Base-by-base conservation (phyloP, 2,329 filamentous ascomycete genomes). In the Amphichorda felina region DNA sequence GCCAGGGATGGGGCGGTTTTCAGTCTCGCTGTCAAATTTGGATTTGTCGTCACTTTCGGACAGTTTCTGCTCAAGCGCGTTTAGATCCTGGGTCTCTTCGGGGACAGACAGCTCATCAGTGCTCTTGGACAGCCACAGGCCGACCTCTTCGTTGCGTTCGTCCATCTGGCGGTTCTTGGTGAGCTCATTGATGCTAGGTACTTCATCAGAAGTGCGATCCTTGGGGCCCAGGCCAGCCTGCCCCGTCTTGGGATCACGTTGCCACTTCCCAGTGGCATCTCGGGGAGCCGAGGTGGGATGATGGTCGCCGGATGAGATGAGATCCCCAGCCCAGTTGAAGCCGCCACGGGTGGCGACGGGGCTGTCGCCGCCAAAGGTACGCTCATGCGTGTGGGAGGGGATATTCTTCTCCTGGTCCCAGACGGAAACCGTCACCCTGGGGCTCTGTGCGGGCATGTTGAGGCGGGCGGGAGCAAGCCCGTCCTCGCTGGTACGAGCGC, bases 401-500 rank as follows among this genome's bases (percentile, higher is more conserved):
- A 46, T 40, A 30, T 52, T 59, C 29, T 52, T 58, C 37, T 60
- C 67, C 40, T 58, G 61, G 31, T 63, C 68, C 66, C 68, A 75
- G 41, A 70, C 55, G 2, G 72, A 75, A 33, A 75, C 67, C 5
- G 64, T 72, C 15, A 76, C 67, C 19, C 63, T 62, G 6, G 72
- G 71, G 45, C 72, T 75, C 40, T 61, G 63, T 15, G 55, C 33
- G 8, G 39, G 50, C 63, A 69, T 70, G 36, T 54, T 46, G 34
- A 57, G 45, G 8, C 56, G 46, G 30, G 52, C 51, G 3, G 60
- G 55, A 4, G 53, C 51, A 25, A 61, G 45, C 29, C 59, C 60
- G 47, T 70, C 69, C 46, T 72, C 68, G 40, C 66, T 70, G 4
- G 70, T 68, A 36, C 55, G 59, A 33, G 61, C 62, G 42, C 61